Evolutionary conservation across 345 rosid species (phyloP), one percentile per base, ranked within the genome.

Genomic region (Salix purpurea): DNA sequence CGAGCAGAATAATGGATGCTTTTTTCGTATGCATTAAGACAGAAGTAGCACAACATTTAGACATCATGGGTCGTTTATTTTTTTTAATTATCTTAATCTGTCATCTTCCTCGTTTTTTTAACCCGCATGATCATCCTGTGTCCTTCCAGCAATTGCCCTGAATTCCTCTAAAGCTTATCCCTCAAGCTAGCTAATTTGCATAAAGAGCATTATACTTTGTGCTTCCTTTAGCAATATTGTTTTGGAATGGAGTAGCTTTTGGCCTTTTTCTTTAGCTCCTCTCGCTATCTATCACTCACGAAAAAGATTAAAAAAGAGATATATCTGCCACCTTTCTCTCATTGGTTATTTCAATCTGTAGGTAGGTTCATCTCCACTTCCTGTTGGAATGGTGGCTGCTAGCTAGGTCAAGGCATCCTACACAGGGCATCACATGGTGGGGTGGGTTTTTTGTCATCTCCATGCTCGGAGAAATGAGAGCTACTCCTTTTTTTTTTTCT

Each of bases 381-480:
- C 54, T 67, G 9, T 74, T 78, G 34, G 12, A 81, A 83, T 83
- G 80, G 70, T 76, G 82, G 69, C 76, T 74, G 83, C 82, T 78
- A 18, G 62, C n/a, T n/a, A n/a, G 81, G 80, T 83, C 79, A 80
- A 83, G 86, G 83, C 79, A 80, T 78, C 80, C 67, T 74, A 65
- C 78, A 69, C 73, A 48, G 83, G 67, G 71, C 69, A 74, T 80
- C 87, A 84, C 87, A 73, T 82, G 87, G 84, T 82, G 83, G 79
- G 77, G 84, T 70, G 70, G 70, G 18, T 54, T 46, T 42, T 74
- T 58, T 71, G 73, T 75, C 76, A 40, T 70, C 70, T 60, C 74
- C 60, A 69, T 34, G 16, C 76, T 68, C 2, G 11, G 46, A 69
- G 46, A 19, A 67, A 70, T 73, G 76, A 80, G 76, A 79, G 76